Base-by-base conservation (phyloP, 768 basidiomycete species). In the Podaxis carcinomalis region DNA sequence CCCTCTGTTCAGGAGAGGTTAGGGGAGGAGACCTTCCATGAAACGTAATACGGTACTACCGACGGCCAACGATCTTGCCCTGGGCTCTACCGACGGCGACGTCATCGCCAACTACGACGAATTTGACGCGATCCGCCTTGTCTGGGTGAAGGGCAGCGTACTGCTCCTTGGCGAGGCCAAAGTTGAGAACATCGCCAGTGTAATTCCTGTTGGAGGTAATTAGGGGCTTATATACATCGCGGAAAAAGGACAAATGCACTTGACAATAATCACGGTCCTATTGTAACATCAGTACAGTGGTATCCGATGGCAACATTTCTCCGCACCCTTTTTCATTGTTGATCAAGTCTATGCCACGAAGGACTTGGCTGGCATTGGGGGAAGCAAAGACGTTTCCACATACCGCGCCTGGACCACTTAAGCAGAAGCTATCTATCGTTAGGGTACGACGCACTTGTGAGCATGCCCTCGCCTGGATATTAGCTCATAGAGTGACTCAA, bases 301-400 rank as follows among this genome's bases (percentile, higher is more conserved):
- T 28, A 40, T 36, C 13, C 59, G 28, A 13, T 46, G 23, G 28
- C 51, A 16, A 19, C 2, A 37, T 51, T 39, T 52, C 16, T 47
- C 69, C 81, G 61, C 63, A 88, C 90, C 91, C 91, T 65, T 83
- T 83, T 57, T 87, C 81, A 65, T 85, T 90, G 67, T 83, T 82
- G 9, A 90, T 81, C 44, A 92, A 77, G 61, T 93, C 87, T 64
- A 97, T 88, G 4, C 84, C 93, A 23, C 89, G 81, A 53, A 85
- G 80, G 54, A 98, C 90, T 73, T 97, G 95, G 55, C 82, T 82
- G 3, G 93, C 84, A 66, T 88, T 95, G 0, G 95, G 95, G 16
- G 90, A 92, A 1, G 95, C 94, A 69, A 97, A 98, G 40, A 97
- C 78, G 66, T 84, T 90, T 6, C 95, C 95, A 65, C 88, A 92